Evolutionary conservation across 805 yeast genomes (phyloP).

Genomic region (Yamadazyma philogaea): DNA sequence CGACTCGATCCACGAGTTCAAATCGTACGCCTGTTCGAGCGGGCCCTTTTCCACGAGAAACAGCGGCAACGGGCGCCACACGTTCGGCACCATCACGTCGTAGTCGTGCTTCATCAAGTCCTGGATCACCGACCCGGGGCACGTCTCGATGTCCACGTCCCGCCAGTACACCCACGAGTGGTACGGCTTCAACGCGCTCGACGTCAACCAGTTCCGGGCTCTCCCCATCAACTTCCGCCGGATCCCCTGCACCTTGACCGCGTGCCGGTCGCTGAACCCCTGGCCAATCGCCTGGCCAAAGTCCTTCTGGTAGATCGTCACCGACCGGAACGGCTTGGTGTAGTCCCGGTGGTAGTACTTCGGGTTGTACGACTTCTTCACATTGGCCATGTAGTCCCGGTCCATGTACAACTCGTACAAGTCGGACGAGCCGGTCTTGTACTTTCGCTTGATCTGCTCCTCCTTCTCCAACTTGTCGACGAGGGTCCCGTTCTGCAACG

Average conservation of each 20-base stretch:
- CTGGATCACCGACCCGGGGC: slow-evolving; percentile 73
- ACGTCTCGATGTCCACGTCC: slow-evolving; percentile 81
- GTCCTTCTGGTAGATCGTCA: slow-evolving; percentile 77
- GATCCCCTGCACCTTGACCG: slow-evolving; percentile 80
- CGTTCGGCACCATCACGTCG: slow-evolving; percentile 82
- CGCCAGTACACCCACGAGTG: slow-evolving; percentile 94
- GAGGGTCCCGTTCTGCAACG: slow-evolving; percentile 69
- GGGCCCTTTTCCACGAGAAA: slow-evolving; percentile 60
- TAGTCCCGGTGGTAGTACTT: slow-evolving; percentile 54
- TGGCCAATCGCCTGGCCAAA: slow-evolving; percentile 85
- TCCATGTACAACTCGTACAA: slow-evolving; percentile 72
- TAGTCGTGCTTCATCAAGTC: slow-evolving; percentile 65
- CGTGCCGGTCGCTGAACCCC: slow-evolving; percentile 80
- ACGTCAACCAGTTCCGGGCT: slow-evolving; percentile 80
- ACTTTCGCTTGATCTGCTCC: slow-evolving; percentile 26
- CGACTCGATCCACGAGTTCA: slow-evolving; percentile 95
- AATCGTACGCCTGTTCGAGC: slow-evolving; percentile 85
- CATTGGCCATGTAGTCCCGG: slow-evolving; percentile 51
- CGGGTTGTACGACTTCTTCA: slow-evolving; percentile 59
- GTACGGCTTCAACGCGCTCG: slow-evolving; percentile 71
- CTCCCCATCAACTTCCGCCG: slow-evolving; percentile 83
- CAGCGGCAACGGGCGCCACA: slow-evolving; percentile 95
- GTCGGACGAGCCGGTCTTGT: slow-evolving; percentile 52
- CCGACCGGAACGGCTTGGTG: slow-evolving; percentile 67
- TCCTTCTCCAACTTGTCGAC: slow-evolving; percentile 45